These are phyloP conservation scores for Fusarium sp. DNA, from an alignment of 2,329 filamentous ascomycete species.

Conservation along the genomic window DNA sequence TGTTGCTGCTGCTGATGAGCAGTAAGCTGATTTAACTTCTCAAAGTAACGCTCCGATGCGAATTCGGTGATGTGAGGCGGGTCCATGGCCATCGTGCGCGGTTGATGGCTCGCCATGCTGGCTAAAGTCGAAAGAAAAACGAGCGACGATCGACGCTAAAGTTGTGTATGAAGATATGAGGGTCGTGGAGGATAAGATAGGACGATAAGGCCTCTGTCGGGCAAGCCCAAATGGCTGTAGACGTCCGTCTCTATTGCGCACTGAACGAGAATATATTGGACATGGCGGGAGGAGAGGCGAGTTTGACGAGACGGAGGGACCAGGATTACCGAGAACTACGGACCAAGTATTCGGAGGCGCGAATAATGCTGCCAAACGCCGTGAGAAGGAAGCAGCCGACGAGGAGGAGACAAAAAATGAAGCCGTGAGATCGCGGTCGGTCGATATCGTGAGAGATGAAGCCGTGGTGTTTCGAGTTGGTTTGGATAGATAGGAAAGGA, in stretches of 20 bases:
- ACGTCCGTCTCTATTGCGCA: conserved; percentile 52
- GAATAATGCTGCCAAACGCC: conserved; percentile 2
- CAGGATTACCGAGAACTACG: conserved; percentile 27
- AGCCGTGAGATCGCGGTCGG: conserved; percentile 20
- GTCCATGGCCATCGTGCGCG: conserved; percentile 62
- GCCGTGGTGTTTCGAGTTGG: conserved; percentile 44
- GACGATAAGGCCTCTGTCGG: conserved; percentile 39
- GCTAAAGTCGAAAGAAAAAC: conserved; percentile 33
- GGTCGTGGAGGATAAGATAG: conserved; percentile 15
- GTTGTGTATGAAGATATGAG: conserved; percentile 8
- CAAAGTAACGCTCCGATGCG: conserved; percentile 72
- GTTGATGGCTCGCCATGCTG: conserved; percentile 51
- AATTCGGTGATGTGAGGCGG: conserved; percentile 73
- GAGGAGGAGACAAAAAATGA: conserved; percentile 3
- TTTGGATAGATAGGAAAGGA: conserved; percentile 30
- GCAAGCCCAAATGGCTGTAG: conserved; percentile 46
- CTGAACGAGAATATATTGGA: conserved; percentile 43
- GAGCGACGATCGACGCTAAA: conserved; percentile 26
- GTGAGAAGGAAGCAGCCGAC: background rate
- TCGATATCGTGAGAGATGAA: conserved; percentile 40
- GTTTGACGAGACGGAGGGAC: conserved; percentile 27
- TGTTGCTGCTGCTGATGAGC: conserved; percentile 59
- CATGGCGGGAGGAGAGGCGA: conserved; percentile 44
- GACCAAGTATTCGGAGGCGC: conserved; percentile 10
- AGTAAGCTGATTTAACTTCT: conserved; percentile 67